Conservation (phyloP, 2,329 filamentous ascomycete genomes). For the Phialemoniopsis sp. region DNA sequence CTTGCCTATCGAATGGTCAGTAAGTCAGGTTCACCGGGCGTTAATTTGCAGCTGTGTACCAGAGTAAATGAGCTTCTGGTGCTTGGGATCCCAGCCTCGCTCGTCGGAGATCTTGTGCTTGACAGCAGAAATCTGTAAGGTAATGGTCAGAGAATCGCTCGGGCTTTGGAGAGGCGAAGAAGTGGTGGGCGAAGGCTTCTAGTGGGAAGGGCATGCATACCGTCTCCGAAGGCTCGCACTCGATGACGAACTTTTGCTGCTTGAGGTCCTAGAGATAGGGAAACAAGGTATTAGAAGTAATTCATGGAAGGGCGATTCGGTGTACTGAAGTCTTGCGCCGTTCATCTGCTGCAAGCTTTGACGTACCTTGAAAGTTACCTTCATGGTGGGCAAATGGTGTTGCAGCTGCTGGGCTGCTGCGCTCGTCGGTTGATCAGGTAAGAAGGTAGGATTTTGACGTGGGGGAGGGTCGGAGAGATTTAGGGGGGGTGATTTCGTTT, state of each 20-base stretch:
- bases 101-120: conserved; percentile 90
- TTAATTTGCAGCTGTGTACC: conserved; percentile 51
- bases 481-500: no score
- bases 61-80: conserved; percentile 97
- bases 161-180: conserved; percentile 3
- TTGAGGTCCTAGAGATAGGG: conserved; percentile 83
- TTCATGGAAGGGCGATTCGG: conserved; percentile 3
- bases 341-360: conserved; percentile 4
- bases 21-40: conserved; percentile 2
- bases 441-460: no score
- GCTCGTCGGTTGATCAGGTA: conserved; percentile 1
- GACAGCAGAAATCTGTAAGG: conserved; percentile 71
- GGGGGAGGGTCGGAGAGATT: no score
- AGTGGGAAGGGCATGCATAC: conserved; percentile 54
- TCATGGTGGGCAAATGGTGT: conserved; percentile 48
- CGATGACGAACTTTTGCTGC: conserved; percentile 97
- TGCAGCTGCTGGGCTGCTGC: conserved; percentile 10
- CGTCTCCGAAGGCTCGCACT: conserved; percentile 87
- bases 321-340: background rate
- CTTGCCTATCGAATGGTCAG: conserved; percentile 65
- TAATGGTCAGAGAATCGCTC: conserved; percentile 12
- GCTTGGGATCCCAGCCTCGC: conserved; percentile 89
- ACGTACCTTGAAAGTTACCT: conserved; percentile 63
- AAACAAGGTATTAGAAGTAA: background rate
- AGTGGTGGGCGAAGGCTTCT: conserved; percentile 6